Conservation (phyloP, 148 eudicot species). For the Tetragonia tetragonoides region DNA sequence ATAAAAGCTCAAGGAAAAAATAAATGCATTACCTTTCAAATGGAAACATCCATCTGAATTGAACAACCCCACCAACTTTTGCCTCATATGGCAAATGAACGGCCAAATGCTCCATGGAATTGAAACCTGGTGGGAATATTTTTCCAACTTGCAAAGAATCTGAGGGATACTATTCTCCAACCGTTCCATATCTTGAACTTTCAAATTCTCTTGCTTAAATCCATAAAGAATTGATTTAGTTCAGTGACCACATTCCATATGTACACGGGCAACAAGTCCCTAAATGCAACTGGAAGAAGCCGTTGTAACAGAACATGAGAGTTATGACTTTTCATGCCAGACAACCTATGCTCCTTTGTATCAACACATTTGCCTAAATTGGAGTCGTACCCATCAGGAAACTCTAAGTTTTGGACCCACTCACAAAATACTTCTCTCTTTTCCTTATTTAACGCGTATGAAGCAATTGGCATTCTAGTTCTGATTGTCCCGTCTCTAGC, state of each 20-base stretch:
- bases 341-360: not conserved
- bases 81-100: not conserved
- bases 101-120: too few relatives aligned
- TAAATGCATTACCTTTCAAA: not conserved
- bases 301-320: not conserved
- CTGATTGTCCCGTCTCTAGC: too few relatives aligned
- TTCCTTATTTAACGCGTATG: not conserved
- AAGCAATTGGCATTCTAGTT: not conserved
- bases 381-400: not conserved
- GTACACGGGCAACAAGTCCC: not conserved
- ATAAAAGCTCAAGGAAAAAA: too few relatives aligned
- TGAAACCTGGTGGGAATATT: too few relatives aligned
- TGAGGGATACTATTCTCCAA: not conserved
- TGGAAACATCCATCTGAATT: not conserved
- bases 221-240: not conserved
- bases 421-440: not conserved
- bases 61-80: not conserved
- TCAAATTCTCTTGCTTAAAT: not conserved
- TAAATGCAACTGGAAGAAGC: not conserved
- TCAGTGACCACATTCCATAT: not conserved
- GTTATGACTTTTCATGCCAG: constrained; percentile 2
- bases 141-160: not conserved
- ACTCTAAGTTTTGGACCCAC: not conserved
- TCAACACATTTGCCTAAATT: not conserved
- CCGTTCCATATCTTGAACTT: not conserved